Conservation (phyloP, 1,139 yeast species). For the Protomyces macrosporus region DNA sequence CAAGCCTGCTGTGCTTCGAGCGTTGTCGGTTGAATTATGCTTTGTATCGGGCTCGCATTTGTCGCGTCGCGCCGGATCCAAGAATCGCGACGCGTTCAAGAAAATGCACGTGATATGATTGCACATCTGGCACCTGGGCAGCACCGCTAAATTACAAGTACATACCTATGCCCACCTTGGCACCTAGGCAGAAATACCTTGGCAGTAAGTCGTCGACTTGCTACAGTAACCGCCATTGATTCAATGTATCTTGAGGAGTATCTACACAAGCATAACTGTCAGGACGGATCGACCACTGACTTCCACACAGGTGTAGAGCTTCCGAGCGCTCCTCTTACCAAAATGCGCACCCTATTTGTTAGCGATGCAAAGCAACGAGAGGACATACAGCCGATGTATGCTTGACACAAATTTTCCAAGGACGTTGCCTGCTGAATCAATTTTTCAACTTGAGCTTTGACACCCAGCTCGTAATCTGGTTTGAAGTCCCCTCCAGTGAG, state of each 20-base stretch:
- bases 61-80: neutral
- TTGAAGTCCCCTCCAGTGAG: conserved; percentile 90
- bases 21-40: neutral
- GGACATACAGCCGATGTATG: conserved; percentile 98
- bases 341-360: neutral
- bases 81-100: neutral
- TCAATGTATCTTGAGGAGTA: too few relatives aligned
- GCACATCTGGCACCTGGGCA: too few relatives aligned
- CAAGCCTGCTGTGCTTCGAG: too few relatives aligned
- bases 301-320: neutral
- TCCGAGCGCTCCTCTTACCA: neutral
- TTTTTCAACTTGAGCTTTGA: conserved; percentile 87
- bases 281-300: neutral
- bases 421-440: conserved; percentile 94
- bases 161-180: too few relatives aligned
- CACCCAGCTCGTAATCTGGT: conserved; percentile 62
- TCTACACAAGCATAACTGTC: too few relatives aligned
- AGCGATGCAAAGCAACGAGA: conserved; percentile 56
- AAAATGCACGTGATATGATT: neutral
- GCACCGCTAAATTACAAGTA: too few relatives aligned
- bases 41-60: neutral
- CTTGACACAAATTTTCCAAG: conserved; percentile 92
- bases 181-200: too few relatives aligned
- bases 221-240: too few relatives aligned
- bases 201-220: too few relatives aligned